Evolutionary conservation across 2,329 filamentous ascomycete species (phyloP), one percentile per base, ranked within the genome.

Genomic region (Didymellaceae sp.): DNA sequence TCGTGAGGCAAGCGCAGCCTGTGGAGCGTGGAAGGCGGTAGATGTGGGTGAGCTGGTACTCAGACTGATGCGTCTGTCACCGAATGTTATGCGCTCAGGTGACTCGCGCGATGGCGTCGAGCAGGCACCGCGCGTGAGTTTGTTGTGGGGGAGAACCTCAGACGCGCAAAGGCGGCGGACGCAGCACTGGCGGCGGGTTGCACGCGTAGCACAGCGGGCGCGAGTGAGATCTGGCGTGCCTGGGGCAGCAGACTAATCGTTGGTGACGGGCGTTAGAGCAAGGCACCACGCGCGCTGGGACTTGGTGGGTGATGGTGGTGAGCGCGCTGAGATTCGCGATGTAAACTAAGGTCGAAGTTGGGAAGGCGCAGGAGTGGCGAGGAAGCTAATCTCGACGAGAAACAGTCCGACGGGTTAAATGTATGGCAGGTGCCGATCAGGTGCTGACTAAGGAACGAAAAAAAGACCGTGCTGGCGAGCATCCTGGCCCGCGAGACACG

Each of bases 291-390:
- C 54, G 49, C 56, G 51, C 46, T 51, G 42, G 30, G 49, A 51
- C 54, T 49, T 52, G 56, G 38, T 48, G 37, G 28, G 52, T 52
- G 49, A 52, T 56, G 58, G 54, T 62, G 59, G 60, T 55, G 62
- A 58, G 61, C 45, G 50, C 28, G 61, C 54, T 63, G 57, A 71
- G 68, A 72, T 70, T 70, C 62, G 69, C 69, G 68, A 72, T 58
- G 68, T 57, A 64, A 65, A 52, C 68, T 72, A 72, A 63, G 50
- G 62, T 68, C 66, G 46, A 65, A 71, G 67, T 53, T 58, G 69
- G 70, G 66, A 72, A 71, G 68, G 68, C 62, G 59, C 57, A 53
- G 56, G 51, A 61, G 64, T 61, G 66, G 58, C 59, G 57, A 61
- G 55, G 63, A 56, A 63, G 50, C 48, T 52, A 52, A 52, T 37